phyloP scores from a whole-genome alignment of 2,329 filamentous ascomycete species.

The Aspergillus tanneri region DNA sequence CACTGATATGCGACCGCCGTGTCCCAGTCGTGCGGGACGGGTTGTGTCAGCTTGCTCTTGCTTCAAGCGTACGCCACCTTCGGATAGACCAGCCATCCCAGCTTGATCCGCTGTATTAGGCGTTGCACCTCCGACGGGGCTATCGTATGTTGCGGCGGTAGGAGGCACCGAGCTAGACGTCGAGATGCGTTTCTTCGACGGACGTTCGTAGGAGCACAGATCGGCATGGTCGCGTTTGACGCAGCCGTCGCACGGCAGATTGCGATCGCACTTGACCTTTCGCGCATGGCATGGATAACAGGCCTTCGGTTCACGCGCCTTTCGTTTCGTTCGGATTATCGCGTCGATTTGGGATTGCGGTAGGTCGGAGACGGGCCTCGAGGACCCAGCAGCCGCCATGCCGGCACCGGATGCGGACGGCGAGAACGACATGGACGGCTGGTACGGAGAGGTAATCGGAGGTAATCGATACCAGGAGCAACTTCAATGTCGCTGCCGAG shows the following conservation, averaged over 20 bases:
- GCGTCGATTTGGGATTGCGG: conserved; percentile 49
- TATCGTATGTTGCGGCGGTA: conserved; percentile 19
- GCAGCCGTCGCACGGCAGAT: conserved; percentile 50
- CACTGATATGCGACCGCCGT: conserved; percentile 35
- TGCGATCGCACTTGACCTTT: conserved; percentile 52
- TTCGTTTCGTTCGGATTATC: conserved; percentile 49
- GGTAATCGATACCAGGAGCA: not conserved
- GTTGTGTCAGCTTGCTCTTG: conserved; percentile 20
- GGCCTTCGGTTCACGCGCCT: conserved; percentile 49
- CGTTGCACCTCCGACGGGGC: conserved; percentile 16
- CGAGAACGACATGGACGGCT: conserved; percentile 30
- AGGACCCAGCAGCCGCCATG: conserved; percentile 1
- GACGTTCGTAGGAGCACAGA: conserved; percentile 50
- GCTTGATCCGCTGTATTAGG: conserved; percentile 10
- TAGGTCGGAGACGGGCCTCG: conserved; percentile 39
- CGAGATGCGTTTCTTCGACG: conserved; percentile 45
- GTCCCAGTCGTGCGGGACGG: conserved; percentile 11
- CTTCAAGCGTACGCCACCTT: conserved; percentile 25
- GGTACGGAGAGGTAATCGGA: conserved; percentile 34
- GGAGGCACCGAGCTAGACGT: conserved; percentile 22
- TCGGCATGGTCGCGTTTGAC: conserved; percentile 52
- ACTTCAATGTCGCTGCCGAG: not conserved
- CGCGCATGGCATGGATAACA: conserved; percentile 49
- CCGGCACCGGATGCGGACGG: conserved; percentile 25
- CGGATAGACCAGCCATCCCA: conserved; percentile 19